Conservation (phyloP, 345 rosid species). For the Camelina neglecta region DNA sequence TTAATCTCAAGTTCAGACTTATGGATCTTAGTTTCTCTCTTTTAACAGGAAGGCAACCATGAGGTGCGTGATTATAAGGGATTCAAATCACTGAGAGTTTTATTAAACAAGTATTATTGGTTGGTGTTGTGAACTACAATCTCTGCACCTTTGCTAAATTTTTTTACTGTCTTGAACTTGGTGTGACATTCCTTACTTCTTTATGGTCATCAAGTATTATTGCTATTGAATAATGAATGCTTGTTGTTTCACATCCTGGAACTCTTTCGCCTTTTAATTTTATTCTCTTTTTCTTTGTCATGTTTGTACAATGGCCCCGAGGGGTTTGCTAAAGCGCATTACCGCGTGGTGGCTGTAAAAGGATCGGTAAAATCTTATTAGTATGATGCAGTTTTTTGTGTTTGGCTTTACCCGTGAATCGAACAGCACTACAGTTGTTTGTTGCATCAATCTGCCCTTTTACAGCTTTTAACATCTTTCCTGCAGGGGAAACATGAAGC, state of each 20-base stretch:
- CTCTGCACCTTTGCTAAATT: constrained; percentile 29
- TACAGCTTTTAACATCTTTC: constrained; percentile 37
- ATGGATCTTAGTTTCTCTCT: constrained; percentile 44
- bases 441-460: constrained; percentile 20
- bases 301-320: constrained; percentile 35
- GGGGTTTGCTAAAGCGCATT: constrained; percentile 40
- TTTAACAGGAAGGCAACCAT: constrained; percentile 42
- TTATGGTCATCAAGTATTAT: not conserved
- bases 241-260: constrained; percentile 18
- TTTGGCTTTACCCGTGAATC: constrained; percentile 30
- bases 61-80: constrained; percentile 41
- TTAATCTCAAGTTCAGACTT: constrained; percentile 36
- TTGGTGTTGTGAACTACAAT: constrained; percentile 29
- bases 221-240: constrained; percentile 26
- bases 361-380: constrained; percentile 33
- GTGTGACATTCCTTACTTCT: constrained; percentile 18
- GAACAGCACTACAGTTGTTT: not conserved
- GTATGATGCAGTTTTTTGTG: constrained; percentile 26
- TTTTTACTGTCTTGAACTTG: constrained; percentile 18
- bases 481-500: constrained; percentile 41
- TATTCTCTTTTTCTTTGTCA: constrained; percentile 1
- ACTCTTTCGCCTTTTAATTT: constrained; percentile 22
- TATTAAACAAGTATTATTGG: constrained; percentile 18
- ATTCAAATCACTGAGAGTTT: constrained; percentile 28
- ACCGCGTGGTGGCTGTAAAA: constrained; percentile 41